Base-by-base conservation (phyloP, 495 filamentous ascomycete genomes). In the Cryomyces minteri region DNA sequence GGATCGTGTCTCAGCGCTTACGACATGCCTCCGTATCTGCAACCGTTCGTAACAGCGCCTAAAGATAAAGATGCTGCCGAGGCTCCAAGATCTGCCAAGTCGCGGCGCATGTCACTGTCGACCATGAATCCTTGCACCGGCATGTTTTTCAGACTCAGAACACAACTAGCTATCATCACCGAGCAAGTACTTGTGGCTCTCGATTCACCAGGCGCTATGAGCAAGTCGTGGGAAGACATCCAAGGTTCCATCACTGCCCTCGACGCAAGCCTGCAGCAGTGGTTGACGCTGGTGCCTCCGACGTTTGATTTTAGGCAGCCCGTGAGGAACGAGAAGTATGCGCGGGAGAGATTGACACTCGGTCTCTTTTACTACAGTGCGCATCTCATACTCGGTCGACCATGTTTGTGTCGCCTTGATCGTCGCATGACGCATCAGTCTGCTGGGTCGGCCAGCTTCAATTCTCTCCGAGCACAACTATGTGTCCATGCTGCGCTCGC, bases 401-500 rank as follows among this genome's bases (percentile, higher is more conserved):
- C 77, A 0, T 79, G 72, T 48, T 66, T 80, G 7, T 76, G 72
- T 51, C 66, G 67, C 2, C 51, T 72, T 2, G 69, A 73, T n/a
- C 43, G 63, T 50, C 52, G 58, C 5, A 67, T 70, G 44, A 52
- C 55, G 4, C 59, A 67, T 37, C 64, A 70, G 44, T 59, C 66
- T 1, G 50, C 61, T 8, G 54, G 55, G 11, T 69, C 66, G 1
- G 63, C 63, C 41, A 61, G 67, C 4, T 73, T 72, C 48, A 72
- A 70, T 48, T 64, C 55, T 45, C 66, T 66, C 47, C 63, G 64
- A 10, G 77, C 73, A 0, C 62, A 62, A 25, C 66, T 65, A 4
- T 82, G 77, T 52, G 67, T 82, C 6, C 60, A 67, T 33, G 67
- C 77, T 31, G 78, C 78, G 3, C 67, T 68, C 31, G 62, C 67